Percentiles rank a stretch among this genome's conserved stretches.
phyloP scores from a whole-genome alignment of 2,329 filamentous ascomycete genomes.

The Periglandula ipomoeae region DNA sequence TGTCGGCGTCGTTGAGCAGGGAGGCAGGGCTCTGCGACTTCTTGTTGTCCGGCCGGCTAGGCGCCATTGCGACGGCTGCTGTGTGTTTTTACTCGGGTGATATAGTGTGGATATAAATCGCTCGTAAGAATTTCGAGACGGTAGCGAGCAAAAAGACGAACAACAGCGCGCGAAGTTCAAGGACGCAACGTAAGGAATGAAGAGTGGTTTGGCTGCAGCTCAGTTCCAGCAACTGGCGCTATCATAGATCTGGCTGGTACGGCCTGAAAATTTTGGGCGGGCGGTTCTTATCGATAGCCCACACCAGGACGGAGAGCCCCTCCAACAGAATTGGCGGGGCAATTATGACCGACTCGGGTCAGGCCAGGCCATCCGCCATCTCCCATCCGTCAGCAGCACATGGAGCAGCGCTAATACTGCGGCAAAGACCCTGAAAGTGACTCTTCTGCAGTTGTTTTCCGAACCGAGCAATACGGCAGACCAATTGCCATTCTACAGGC shows the following conservation, averaged over 20 bases:
- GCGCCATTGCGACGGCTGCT: conserved; percentile 26
- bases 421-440: too few relatives aligned
- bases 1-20: conserved; percentile 30
- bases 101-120: not conserved
- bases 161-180: not conserved
- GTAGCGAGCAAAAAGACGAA: not conserved
- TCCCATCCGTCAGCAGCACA: too few relatives aligned
- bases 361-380: too few relatives aligned
- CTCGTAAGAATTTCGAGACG: not conserved
- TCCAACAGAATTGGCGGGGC: conserved; percentile 2
- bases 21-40: conserved; percentile 21
- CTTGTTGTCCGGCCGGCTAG: conserved; percentile 29
- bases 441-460: not conserved
- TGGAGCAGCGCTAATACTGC: not conserved
- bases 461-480: not conserved
- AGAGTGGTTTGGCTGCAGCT: not conserved
- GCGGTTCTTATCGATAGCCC: conserved; percentile 7
- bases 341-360: not conserved
- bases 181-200: not conserved
- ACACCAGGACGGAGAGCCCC: not conserved
- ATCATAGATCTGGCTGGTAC: not conserved
- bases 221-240: not conserved
- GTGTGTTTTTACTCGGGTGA: not conserved
- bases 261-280: conserved; percentile 6
- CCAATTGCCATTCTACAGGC: not conserved